phyloP scores from a whole-genome alignment of 768 basidiomycete species.

The Boletus eberwhitei region DNA sequence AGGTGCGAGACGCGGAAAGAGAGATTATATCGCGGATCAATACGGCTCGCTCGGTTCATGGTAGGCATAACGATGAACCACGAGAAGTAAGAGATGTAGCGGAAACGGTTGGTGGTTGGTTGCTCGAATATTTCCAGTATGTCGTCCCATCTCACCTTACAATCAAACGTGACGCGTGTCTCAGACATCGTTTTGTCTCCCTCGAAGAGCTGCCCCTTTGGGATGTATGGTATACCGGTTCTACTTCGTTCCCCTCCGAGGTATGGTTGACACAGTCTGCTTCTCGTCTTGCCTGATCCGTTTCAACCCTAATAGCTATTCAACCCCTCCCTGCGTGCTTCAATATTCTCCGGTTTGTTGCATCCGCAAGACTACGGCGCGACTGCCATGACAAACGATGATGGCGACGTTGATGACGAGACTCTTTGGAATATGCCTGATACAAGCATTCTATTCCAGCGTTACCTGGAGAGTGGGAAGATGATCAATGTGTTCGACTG shows the following conservation, averaged over 20 bases:
- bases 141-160: constrained; percentile 10
- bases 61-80: constrained; percentile 18
- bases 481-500: constrained; percentile 88
- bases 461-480: constrained; percentile 76
- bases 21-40: constrained; percentile 27
- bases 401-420: constrained; percentile 25
- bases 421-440: constrained; percentile 61
- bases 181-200: constrained; percentile 42
- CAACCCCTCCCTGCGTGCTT: constrained; percentile 66
- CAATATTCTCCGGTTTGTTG: constrained; percentile 57
- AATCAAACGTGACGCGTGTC: neutral
- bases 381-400: neutral
- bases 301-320: constrained; percentile 43
- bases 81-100: constrained; percentile 19
- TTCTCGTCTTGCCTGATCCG: neutral
- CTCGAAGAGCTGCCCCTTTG: constrained; percentile 55
- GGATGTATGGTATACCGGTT: constrained; percentile 73
- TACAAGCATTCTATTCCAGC: constrained; percentile 68
- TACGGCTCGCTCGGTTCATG: constrained; percentile 16
- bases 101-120: constrained; percentile 44
- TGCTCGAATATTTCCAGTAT: constrained; percentile 50
- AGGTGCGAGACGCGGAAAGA: constrained; percentile 34
- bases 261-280: constrained; percentile 33
- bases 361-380: constrained; percentile 50
- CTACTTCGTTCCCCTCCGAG: constrained; percentile 62